These are phyloP conservation scores for Tetragonia tetragonoides DNA, from an alignment of 148 eudicot genomes.

Conservation along the genomic window DNA sequence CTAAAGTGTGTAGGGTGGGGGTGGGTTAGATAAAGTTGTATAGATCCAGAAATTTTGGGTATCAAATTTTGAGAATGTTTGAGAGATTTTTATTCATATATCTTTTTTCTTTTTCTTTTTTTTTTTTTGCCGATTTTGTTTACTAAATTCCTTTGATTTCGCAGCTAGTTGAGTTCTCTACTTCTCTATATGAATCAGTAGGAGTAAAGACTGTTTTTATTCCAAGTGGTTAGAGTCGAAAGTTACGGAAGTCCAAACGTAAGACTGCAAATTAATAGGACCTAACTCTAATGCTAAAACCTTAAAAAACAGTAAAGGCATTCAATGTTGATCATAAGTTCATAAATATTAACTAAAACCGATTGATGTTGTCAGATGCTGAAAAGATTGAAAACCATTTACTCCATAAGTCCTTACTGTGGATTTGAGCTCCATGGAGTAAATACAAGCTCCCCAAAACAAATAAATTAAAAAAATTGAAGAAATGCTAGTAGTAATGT, in stretches of 20 bases:
- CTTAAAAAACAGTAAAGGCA: not conserved
- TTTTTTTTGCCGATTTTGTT: not conserved
- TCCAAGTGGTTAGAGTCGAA: not conserved
- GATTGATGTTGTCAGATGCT: not conserved
- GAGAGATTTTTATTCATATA: not conserved
- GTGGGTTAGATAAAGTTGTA: slow-evolving; percentile 29
- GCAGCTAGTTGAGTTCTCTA: not conserved
- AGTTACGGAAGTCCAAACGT: not conserved
- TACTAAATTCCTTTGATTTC: not conserved
- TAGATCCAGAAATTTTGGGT: slow-evolving; percentile 29
- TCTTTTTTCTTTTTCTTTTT: not conserved
- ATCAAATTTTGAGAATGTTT: slow-evolving; percentile 25
- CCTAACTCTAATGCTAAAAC: not conserved
- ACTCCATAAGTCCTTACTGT: no score
- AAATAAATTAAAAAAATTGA: no score
- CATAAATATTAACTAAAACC: no score
- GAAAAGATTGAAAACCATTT: not conserved
- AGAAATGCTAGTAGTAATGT: no score
- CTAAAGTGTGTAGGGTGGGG: slow-evolving; percentile 16
- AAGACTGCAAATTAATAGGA: slow-evolving; percentile 5
- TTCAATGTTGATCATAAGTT: not conserved
- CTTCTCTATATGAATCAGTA: not conserved
- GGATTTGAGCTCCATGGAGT: no score
- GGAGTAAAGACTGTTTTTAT: not conserved
- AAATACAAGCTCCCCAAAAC: no score